Evolutionary conservation across 257 asterid genomes (phyloP).

Genomic region (Nicotiana benthamiana): DNA sequence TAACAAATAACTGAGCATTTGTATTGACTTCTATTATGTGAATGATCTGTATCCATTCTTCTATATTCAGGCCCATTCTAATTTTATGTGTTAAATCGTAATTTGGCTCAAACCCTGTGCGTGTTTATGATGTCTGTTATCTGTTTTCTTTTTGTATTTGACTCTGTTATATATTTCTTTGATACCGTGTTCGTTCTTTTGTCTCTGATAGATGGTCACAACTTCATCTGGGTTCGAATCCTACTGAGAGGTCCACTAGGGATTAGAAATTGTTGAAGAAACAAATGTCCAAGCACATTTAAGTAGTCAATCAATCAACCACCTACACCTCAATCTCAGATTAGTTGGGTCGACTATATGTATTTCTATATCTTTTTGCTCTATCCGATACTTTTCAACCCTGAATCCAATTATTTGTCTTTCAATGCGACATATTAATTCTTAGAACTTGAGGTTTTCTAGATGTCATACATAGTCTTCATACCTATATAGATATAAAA

Average conservation of each 20-base stretch:
- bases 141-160: neutral
- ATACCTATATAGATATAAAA: neutral
- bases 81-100: too few species aligned
- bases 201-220: too few species aligned
- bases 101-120: too few species aligned
- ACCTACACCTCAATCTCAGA: neutral
- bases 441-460: neutral
- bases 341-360: neutral
- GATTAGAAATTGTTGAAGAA: too few species aligned
- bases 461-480: neutral
- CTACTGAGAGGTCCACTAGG: too few species aligned
- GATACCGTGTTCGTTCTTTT: too few species aligned
- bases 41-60: too few species aligned
- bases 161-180: neutral
- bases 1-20: too few species aligned
- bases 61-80: too few species aligned
- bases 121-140: neutral
- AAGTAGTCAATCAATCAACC: neutral
- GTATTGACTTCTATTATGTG: too few species aligned
- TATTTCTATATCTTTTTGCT: neutral
- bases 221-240: too few species aligned
- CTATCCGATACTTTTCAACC: neutral
- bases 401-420: neutral
- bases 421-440: neutral
- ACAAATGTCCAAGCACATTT: neutral